These are phyloP conservation scores for Solanum bulbocastanum DNA, from an alignment of 257 asterid genomes.

Conservation along the genomic window DNA sequence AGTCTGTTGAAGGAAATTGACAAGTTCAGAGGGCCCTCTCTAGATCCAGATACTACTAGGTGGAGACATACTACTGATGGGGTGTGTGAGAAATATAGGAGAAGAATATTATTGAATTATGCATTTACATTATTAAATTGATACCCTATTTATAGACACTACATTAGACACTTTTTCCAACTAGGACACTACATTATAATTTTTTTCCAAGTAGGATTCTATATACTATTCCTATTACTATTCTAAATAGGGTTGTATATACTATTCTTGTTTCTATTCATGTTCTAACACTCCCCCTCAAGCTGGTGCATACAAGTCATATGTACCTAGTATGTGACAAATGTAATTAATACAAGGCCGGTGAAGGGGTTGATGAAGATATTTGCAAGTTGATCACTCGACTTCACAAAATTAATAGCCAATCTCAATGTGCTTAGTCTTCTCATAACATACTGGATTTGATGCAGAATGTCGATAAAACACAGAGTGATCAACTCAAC, in stretches of 20 bases:
- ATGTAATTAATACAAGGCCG: neutral
- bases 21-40: neutral
- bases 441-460: neutral
- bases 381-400: neutral
- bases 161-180: neutral
- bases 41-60: neutral
- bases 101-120: neutral
- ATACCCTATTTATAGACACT: neutral
- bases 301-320: neutral
- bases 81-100: neutral
- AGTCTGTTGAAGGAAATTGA: neutral
- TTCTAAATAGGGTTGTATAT: neutral
- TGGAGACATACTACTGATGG: neutral
- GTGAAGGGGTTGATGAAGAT: neutral
- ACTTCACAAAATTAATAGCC: neutral
- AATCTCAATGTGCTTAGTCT: neutral
- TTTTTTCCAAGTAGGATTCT: neutral
- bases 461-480: neutral
- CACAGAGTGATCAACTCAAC: neutral
- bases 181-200: neutral
- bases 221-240: neutral
- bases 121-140: neutral
- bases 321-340: neutral
- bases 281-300: neutral
- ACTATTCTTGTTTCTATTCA: neutral